Evolutionary conservation across 306 rosid species (phyloP).

Genomic region (Vigna reflexopilosa): DNA sequence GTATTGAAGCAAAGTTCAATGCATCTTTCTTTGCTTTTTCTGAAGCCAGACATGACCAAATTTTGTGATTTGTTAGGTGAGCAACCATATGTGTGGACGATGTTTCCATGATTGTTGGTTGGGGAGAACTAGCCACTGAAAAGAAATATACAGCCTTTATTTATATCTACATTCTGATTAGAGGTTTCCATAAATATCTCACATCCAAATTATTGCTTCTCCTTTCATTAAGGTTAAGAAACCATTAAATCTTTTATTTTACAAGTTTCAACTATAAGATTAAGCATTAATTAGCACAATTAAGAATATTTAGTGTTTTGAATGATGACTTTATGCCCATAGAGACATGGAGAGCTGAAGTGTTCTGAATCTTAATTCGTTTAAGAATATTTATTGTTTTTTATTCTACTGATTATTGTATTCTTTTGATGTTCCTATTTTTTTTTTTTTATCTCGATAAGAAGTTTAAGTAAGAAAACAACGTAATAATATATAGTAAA

Average conservation of each 20-base stretch:
- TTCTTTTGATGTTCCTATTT: too few species aligned
- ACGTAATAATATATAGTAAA: too few species aligned
- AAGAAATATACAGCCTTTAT: neutral
- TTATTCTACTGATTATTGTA: too few species aligned
- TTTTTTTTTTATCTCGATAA: too few species aligned
- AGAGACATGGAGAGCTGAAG: too few species aligned
- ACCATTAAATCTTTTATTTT: too few species aligned
- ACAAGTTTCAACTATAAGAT: too few species aligned
- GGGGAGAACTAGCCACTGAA: neutral
- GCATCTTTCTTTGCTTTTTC: slow-evolving; percentile 13
- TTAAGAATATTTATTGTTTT: too few species aligned
- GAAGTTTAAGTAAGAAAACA: too few species aligned
- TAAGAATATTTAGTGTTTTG: too few species aligned
- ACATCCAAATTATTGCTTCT: neutral
- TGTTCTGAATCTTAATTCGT: too few species aligned
- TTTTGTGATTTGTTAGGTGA: slow-evolving; percentile 30
- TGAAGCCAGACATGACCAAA: slow-evolving; percentile 10
- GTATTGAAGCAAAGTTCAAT: neutral
- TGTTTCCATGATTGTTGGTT: slow-evolving; percentile 1
- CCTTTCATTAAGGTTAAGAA: neutral
- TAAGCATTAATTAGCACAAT: too few species aligned
- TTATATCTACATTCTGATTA: neutral
- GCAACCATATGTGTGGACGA: slow-evolving; percentile 23
- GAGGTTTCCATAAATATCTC: neutral
- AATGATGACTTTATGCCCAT: neutral